These are phyloP conservation scores for Piedraia hortae DNA, from an alignment of 2,329 filamentous ascomycete genomes.

Conservation along the genomic window DNA sequence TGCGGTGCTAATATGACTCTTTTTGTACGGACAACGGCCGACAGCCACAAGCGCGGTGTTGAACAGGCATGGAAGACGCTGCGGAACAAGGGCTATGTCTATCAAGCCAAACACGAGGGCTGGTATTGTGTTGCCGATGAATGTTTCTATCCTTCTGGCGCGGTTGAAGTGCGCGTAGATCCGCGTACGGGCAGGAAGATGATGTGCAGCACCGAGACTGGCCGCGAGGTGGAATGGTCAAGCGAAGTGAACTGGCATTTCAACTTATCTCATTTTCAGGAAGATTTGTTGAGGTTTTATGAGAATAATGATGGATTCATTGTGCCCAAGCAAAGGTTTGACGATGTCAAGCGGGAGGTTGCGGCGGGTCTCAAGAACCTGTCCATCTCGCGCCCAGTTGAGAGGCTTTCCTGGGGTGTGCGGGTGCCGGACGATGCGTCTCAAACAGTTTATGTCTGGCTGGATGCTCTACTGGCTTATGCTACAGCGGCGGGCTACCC, in stretches of 20 bases:
- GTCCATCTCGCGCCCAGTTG: constrained; percentile 58
- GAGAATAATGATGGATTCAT: constrained; percentile 51
- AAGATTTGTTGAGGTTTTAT: constrained; percentile 59
- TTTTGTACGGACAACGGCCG: constrained; percentile 80
- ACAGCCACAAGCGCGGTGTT: constrained; percentile 56
- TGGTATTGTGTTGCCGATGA: constrained; percentile 97
- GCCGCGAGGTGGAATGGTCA: constrained; percentile 81
- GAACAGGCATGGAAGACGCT: constrained; percentile 72
- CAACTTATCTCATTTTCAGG: constrained; percentile 53
- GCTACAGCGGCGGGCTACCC: constrained; percentile 70
- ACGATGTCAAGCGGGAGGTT: constrained; percentile 55
- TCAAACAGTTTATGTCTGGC: constrained; percentile 95
- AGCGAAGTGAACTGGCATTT: constrained; percentile 92
- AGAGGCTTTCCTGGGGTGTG: constrained; percentile 66
- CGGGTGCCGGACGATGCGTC: constrained; percentile 55
- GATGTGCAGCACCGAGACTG: constrained; percentile 54
- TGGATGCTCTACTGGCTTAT: constrained; percentile 89
- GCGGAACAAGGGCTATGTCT: constrained; percentile 48
- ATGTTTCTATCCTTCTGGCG: constrained; percentile 65
- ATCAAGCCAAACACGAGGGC: constrained; percentile 62
- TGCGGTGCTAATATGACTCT: constrained; percentile 50
- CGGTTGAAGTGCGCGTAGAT: constrained; percentile 46
- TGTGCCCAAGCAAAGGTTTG: constrained; percentile 41
- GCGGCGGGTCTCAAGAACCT: constrained; percentile 55
- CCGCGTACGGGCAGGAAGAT: constrained; percentile 58